Percentiles rank a stretch among this genome's conserved stretches.
These are phyloP conservation scores for Tuber calosporum DNA, from an alignment of 495 filamentous ascomycete species.

Conservation along the genomic window DNA sequence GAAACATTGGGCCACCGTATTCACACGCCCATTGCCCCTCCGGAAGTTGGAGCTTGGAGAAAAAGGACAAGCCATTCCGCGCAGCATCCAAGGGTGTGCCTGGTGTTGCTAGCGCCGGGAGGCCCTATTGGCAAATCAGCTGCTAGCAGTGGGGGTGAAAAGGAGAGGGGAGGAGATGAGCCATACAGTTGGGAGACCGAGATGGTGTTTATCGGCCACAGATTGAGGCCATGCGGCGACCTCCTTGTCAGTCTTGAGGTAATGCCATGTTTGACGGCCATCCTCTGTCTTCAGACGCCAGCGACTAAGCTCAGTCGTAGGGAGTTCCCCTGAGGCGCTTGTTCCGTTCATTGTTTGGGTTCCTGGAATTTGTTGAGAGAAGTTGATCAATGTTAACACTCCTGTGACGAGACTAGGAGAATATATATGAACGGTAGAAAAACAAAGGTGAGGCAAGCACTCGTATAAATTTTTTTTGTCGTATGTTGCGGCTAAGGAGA, in stretches of 20 bases:
- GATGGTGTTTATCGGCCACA: slow-evolving; percentile 70
- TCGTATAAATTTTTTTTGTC: not conserved
- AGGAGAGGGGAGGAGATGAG: not conserved
- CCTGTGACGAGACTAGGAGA: not conserved
- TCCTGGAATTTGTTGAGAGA: not conserved
- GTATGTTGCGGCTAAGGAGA: not conserved
- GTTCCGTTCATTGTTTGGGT: slow-evolving; percentile 13
- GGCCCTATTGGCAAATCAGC: slow-evolving; percentile 49
- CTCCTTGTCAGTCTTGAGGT: slow-evolving; percentile 72
- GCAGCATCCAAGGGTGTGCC: slow-evolving; percentile 68
- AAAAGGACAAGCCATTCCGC: slow-evolving; percentile 79
- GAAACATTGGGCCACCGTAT: slow-evolving; percentile 80
- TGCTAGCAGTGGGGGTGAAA: slow-evolving; percentile 3
- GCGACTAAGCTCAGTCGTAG: slow-evolving; percentile 63
- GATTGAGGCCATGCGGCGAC: slow-evolving; percentile 74
- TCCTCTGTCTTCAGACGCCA: slow-evolving; percentile 80
- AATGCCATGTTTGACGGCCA: slow-evolving; percentile 88
- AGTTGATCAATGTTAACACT: not conserved
- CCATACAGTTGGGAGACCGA: slow-evolving; percentile 63
- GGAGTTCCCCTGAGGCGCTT: slow-evolving; percentile 11
- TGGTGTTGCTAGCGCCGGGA: slow-evolving; percentile 62
- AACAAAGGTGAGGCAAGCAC: not conserved
- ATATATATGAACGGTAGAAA: not conserved
- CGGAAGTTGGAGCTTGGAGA: slow-evolving; percentile 77
- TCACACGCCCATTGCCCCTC: slow-evolving; percentile 94